A percentile compares a stretch with the other conserved stretches of the same genome.
Evolutionary conservation across 305 asterid genomes (phyloP).

Genomic region (Solanum hybrid): DNA sequence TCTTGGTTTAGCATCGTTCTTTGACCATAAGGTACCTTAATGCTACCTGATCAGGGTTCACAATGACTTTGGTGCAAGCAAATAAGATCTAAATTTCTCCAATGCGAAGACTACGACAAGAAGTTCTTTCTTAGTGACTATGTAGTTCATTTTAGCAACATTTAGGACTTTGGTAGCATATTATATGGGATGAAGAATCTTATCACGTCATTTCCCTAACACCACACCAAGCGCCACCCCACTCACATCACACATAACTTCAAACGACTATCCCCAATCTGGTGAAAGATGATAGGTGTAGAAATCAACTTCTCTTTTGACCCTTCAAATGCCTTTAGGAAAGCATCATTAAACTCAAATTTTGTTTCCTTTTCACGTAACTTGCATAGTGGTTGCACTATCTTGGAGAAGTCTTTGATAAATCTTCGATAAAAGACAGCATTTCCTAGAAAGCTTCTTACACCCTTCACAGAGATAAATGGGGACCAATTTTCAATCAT

Average conservation of each 20-base stretch:
- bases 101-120: not conserved
- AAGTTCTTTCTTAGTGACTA: not conserved
- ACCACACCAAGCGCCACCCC: not conserved
- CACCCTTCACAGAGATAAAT: not conserved
- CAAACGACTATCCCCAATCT: not conserved
- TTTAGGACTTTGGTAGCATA: not conserved
- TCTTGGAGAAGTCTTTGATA: not conserved
- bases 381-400: not conserved
- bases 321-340: not conserved
- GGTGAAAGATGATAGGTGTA: too few relatives aligned
- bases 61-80: not conserved
- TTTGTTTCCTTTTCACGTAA: not conserved
- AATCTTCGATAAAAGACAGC: not conserved
- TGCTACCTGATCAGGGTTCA: too few relatives aligned
- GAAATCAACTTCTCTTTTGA: too few relatives aligned
- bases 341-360: not conserved
- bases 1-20: not conserved
- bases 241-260: not conserved
- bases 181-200: not conserved
- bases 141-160: not conserved
- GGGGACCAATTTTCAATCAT: not conserved
- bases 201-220: not conserved
- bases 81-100: not conserved
- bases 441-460: not conserved
- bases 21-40: not conserved